A percentile compares a stretch with the other conserved stretches of the same genome.
Evolutionary conservation across 2,329 filamentous ascomycete genomes (phyloP).

Genomic region (Aspergillus sp.): DNA sequence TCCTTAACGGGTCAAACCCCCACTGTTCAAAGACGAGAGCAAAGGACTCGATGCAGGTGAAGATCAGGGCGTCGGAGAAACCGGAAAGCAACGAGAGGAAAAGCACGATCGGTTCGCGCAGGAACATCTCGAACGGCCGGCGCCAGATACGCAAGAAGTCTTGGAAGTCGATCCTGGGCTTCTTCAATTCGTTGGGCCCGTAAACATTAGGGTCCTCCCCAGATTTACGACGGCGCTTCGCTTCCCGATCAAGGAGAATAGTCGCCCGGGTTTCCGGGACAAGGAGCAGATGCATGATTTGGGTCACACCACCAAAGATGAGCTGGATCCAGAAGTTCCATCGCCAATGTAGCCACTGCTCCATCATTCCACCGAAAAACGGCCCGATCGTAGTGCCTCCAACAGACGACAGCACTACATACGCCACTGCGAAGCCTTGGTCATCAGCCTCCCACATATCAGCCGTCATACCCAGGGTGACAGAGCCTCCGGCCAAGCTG

Average conservation of each 20-base stretch:
- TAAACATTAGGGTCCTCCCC: conserved; percentile 61
- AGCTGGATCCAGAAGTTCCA: conserved; percentile 69
- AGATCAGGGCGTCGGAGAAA: conserved; percentile 73
- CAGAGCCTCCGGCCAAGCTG: conserved; percentile 69
- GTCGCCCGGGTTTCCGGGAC: conserved; percentile 63
- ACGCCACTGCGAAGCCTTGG: conserved; percentile 74
- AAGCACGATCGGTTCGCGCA: conserved; percentile 72
- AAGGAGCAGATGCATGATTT: conserved; percentile 52
- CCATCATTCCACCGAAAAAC: conserved; percentile 55
- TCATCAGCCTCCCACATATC: conserved; percentile 70
- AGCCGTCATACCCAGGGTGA: conserved; percentile 72
- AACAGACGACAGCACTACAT: conserved; percentile 75
- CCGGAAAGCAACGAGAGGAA: conserved; percentile 69
- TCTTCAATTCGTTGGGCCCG: conserved; percentile 60
- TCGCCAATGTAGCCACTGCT: conserved; percentile 51
- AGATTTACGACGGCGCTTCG: conserved; percentile 54
- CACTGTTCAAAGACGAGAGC: conserved; percentile 52
- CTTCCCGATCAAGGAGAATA: conserved; percentile 58
- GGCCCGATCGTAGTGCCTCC: conserved; percentile 67
- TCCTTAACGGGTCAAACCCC: conserved; percentile 20
- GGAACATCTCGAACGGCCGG: conserved; percentile 70
- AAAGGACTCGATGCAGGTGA: conserved; percentile 75
- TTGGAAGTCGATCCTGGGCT: conserved; percentile 48
- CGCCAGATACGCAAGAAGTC: conserved; percentile 51
- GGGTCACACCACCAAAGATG: conserved; percentile 55